Percentiles rank a stretch among this genome's conserved stretches.
Evolutionary conservation across 2,329 filamentous ascomycete genomes (phyloP).

Genomic region (Fusarium drepaniforme): DNA sequence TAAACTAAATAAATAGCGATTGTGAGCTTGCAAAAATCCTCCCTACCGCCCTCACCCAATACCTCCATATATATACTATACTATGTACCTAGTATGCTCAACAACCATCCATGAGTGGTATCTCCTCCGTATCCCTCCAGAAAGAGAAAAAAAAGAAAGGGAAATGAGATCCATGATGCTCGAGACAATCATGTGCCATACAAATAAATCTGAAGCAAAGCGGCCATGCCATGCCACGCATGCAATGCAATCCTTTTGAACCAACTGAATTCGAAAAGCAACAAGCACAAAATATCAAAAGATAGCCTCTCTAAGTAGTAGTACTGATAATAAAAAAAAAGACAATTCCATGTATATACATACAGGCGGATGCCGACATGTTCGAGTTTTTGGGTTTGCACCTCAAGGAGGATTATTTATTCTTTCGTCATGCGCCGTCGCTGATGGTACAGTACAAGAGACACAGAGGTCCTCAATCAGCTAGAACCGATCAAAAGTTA

Average conservation of each 20-base stretch:
- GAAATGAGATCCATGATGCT: conserved; percentile 31
- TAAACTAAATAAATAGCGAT: conserved; percentile 28
- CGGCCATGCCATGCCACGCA: conserved; percentile 39
- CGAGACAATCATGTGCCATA: conserved; percentile 25
- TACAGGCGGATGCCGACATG: conserved; percentile 25
- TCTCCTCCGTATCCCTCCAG: conserved; percentile 38
- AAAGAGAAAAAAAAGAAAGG: conserved; percentile 9
- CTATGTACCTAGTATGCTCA: conserved; percentile 28
- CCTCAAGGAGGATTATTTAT: conserved; percentile 29
- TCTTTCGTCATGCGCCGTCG: conserved; percentile 39
- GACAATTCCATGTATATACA: conserved; percentile 37
- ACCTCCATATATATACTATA: conserved; percentile 15
- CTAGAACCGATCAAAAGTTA: conserved; percentile 20
- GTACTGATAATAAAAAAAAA: conserved; percentile 6
- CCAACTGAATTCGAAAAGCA: conserved; percentile 13
- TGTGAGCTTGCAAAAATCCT: conserved; percentile 26
- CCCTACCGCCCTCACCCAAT: conserved; percentile 26
- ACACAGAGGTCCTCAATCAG: conserved; percentile 6
- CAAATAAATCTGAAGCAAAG: conserved; percentile 8
- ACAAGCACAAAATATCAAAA: conserved; percentile 14
- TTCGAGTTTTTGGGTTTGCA: conserved; percentile 38
- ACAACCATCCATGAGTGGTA: conserved; percentile 34
- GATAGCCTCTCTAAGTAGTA: conserved; percentile 20
- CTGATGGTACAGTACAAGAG: conserved; percentile 37
- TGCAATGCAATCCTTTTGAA: conserved; percentile 40